These are phyloP conservation scores for Euphorbia schlechtendalii DNA, from an alignment of 441 rosid genomes.

Conservation along the genomic window DNA sequence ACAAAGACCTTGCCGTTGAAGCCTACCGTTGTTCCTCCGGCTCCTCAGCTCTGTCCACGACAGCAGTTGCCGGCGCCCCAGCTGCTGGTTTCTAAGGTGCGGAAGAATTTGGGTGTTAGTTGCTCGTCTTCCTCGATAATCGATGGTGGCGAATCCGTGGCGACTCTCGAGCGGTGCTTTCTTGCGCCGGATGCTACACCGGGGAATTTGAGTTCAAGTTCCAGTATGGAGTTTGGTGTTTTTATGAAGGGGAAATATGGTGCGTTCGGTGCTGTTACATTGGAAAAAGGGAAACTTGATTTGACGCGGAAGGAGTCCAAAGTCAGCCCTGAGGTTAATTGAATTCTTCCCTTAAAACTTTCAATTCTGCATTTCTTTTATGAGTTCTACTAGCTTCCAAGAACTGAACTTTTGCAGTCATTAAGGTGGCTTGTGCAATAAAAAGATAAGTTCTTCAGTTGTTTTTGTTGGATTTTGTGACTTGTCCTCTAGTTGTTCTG, in stretches of 20 bases:
- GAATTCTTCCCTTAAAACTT: neutral
- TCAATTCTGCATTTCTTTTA: neutral
- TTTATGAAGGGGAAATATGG: slow-evolving; percentile 71
- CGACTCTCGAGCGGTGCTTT: slow-evolving; percentile 55
- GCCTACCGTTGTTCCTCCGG: slow-evolving; percentile 34
- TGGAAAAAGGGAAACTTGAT: slow-evolving; percentile 87
- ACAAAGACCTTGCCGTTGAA: slow-evolving; percentile 29
- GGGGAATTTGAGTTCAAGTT: slow-evolving; percentile 26
- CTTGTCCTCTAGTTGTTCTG: neutral
- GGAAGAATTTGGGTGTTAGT: slow-evolving; percentile 26
- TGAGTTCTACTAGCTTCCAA: neutral
- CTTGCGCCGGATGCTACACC: slow-evolving; percentile 29
- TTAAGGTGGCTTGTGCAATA: no score
- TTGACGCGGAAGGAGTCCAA: slow-evolving; percentile 48
- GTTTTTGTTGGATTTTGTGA: neutral
- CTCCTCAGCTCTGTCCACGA: slow-evolving; percentile 28
- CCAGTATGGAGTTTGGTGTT: slow-evolving; percentile 39
- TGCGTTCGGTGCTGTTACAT: slow-evolving; percentile 67
- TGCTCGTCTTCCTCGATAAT: slow-evolving; percentile 37
- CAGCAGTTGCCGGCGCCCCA: slow-evolving; percentile 22
- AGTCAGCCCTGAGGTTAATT: slow-evolving; percentile 66
- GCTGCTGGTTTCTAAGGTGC: slow-evolving; percentile 19
- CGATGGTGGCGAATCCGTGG: slow-evolving; percentile 34
- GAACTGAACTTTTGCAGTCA: neutral
- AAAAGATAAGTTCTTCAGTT: neutral